phyloP scores from a whole-genome alignment of 1,284 basidiomycete genomes.

The Marasmius sp. region DNA sequence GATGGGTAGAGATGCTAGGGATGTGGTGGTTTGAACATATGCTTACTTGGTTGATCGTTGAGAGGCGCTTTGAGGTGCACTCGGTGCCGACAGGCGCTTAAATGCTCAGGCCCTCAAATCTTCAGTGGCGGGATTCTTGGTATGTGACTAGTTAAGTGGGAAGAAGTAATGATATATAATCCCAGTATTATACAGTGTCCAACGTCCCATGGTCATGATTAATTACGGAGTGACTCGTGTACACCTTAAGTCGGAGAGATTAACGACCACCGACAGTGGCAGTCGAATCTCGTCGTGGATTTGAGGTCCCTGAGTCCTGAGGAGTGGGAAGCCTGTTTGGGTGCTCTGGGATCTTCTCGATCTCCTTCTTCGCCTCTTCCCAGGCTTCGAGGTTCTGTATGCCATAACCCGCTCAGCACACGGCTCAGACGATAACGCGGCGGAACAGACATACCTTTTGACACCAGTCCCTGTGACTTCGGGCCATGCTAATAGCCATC shows the following conservation, averaged over 20 bases:
- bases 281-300: slow-evolving; percentile 57
- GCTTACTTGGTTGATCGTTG: too few species aligned
- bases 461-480: slow-evolving; percentile 93
- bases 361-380: slow-evolving; percentile 93
- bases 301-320: slow-evolving; percentile 26
- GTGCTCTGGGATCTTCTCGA: slow-evolving; percentile 86
- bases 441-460: slow-evolving; percentile 64
- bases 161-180: background rate
- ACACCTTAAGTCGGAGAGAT: slow-evolving; percentile 8
- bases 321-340: slow-evolving; percentile 63
- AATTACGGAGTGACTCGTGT: background rate
- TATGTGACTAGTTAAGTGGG: background rate
- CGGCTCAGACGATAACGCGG: slow-evolving; percentile 8
- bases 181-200: background rate
- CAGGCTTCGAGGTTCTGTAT: slow-evolving; percentile 91
- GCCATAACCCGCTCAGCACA: background rate
- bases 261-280: slow-evolving; percentile 52
- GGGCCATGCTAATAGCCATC: slow-evolving; percentile 89
- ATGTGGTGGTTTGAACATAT: too few species aligned
- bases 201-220: background rate
- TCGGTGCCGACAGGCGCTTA: too few species aligned
- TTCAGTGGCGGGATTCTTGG: too few species aligned
- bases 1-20: too few species aligned
- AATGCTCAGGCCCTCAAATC: too few species aligned
- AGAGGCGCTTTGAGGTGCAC: too few species aligned